These are phyloP conservation scores for Flaveria ramosissima DNA, from an alignment of 129 eudicot genomes.

Conservation along the genomic window DNA sequence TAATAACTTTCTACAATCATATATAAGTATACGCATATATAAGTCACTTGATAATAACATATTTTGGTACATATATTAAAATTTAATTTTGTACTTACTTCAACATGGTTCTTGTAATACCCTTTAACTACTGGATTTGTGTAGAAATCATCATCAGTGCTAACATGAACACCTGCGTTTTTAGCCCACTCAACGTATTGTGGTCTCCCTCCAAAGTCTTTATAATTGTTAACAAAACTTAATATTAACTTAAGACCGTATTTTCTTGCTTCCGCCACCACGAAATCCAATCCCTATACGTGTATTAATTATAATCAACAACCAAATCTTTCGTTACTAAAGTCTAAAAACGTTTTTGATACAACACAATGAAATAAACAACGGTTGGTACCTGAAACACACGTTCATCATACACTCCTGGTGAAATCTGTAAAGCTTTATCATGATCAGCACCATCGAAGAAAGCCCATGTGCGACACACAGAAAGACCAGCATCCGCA, in stretches of 20 bases:
- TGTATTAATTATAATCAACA: too few species aligned
- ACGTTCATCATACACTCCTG: conserved; percentile 73
- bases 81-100: conserved; percentile 30
- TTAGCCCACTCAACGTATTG: conserved; percentile 76
- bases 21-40: not conserved
- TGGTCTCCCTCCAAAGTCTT: conserved; percentile 72
- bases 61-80: not conserved
- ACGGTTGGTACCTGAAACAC: conserved; percentile 60
- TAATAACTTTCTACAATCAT: conserved; percentile 55
- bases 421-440: conserved; percentile 72
- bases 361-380: too few species aligned
- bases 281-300: conserved; percentile 70
- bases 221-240: conserved; percentile 69
- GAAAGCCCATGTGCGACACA: conserved; percentile 94
- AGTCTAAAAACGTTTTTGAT: not conserved
- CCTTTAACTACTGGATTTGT: conserved; percentile 45
- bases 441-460: conserved; percentile 60
- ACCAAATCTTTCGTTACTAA: not conserved
- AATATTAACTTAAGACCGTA: conserved; percentile 57
- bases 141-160: conserved; percentile 56
- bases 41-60: not conserved
- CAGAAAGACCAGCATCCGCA: conserved; percentile 64
- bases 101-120: conserved; percentile 60
- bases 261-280: conserved; percentile 67
- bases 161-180: conserved; percentile 51